Conservation (phyloP, 805 yeast species). For the Metschnikowia peoriensis region DNA sequence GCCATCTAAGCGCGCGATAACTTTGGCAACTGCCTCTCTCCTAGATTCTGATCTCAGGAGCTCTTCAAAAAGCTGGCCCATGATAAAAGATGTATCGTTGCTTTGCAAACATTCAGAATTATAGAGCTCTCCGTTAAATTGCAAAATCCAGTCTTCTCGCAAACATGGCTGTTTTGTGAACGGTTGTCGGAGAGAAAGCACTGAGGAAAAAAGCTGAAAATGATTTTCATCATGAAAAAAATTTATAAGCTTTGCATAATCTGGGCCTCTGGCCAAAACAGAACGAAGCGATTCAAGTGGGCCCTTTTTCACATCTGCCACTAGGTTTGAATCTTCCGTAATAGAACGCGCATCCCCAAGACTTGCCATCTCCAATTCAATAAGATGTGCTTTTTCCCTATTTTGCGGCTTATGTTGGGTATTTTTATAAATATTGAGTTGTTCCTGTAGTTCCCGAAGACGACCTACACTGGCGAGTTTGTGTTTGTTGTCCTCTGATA, state of each 20-base stretch:
- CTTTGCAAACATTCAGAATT: conserved; percentile 47
- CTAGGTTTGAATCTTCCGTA: background rate
- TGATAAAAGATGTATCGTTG: conserved; percentile 66
- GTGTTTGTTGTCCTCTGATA: conserved; percentile 18
- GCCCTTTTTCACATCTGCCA: background rate
- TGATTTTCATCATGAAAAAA: conserved; percentile 7
- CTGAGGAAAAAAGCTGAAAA: conserved; percentile 59
- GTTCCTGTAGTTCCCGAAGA: conserved; percentile 27
- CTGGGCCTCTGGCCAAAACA: conserved; percentile 63
- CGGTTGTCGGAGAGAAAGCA: conserved; percentile 78
- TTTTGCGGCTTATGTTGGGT: conserved; percentile 25
- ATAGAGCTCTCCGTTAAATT: conserved; percentile 91
- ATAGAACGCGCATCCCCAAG: conserved; percentile 1
- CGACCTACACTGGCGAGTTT: conserved; percentile 28
- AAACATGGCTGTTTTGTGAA: conserved; percentile 70
- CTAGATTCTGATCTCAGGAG: background rate
- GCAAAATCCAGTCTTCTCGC: conserved; percentile 42
- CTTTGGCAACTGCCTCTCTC: conserved; percentile 26
- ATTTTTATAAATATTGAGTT: conserved; percentile 14
- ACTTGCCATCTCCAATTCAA: conserved; percentile 5
- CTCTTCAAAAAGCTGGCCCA: conserved; percentile 28
- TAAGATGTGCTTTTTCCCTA: conserved; percentile 10
- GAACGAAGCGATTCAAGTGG: background rate
- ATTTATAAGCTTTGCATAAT: conserved; percentile 34
- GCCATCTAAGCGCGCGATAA: conserved; percentile 57